Evolutionary conservation across 148 eudicot genomes (phyloP).

Genomic region (Chenopodium formosanum): DNA sequence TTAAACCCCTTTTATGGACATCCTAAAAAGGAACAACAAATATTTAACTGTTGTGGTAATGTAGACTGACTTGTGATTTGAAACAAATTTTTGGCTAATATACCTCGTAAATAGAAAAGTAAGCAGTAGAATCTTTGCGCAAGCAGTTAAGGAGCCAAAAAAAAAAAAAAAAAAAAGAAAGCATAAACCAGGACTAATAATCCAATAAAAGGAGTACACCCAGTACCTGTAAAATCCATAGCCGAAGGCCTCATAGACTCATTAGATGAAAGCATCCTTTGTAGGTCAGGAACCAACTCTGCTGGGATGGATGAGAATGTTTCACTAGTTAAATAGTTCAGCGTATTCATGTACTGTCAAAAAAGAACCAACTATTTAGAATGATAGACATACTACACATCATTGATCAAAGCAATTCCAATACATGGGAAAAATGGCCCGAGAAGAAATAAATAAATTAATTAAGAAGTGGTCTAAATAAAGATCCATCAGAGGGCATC

Average conservation of each 20-base stretch:
- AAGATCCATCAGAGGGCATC: neutral
- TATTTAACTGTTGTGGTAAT: neutral
- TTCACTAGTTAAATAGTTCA: conserved; percentile 81
- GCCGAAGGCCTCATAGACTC: conserved; percentile 84
- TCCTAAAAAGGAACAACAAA: too few species aligned
- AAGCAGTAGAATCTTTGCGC: neutral
- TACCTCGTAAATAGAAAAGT: neutral
- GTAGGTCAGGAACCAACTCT: conserved; percentile 80
- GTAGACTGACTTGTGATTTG: neutral
- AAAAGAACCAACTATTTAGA: conserved; percentile 25
- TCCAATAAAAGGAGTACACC: neutral
- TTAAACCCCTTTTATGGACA: too few species aligned
- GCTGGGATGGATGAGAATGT: conserved; percentile 80
- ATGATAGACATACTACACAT: neutral
- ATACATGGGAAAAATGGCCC: neutral
- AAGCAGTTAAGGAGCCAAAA: neutral
- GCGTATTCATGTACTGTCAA: conserved; percentile 88
- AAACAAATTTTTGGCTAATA: neutral
- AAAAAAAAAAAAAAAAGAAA: too few species aligned
- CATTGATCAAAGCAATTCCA: conserved; percentile 1
- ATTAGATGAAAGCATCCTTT: conserved; percentile 78
- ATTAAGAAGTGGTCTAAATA: neutral
- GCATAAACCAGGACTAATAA: neutral
- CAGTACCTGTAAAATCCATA: conserved; percentile 77
- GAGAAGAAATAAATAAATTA: neutral